Evolutionary conservation across 2,329 filamentous ascomycete genomes (phyloP), one percentile per base, ranked within the genome.

Genomic region (Fusarium incarnatum): DNA sequence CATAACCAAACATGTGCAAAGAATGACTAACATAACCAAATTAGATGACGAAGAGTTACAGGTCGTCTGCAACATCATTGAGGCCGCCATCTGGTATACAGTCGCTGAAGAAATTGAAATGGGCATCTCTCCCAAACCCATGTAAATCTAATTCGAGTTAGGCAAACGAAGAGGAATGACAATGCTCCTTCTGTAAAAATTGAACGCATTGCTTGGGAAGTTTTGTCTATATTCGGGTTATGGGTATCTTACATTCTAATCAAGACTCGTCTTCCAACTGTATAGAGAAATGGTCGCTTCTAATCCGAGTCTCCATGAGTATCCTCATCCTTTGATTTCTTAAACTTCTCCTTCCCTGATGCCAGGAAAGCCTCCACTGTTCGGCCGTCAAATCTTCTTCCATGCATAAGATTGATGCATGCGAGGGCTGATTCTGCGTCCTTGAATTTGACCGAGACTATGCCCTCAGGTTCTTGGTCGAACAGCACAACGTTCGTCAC

Each of bases 401-500:
- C 94, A 73, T 94, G 84, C 91, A 97, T 94, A 47, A 89, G 78
- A 74, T 88, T 78, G 42, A 95, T 88, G 77, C 94, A 97, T 11
- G 87, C 89, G 60, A 84, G 83, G 5, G 94, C 95, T 4, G 91
- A 87, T 62, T 92, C 88, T 6, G 87, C 83, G 41, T 92, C 89
- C 58, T 85, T 83, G 82, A 97, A 99, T 74, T 92, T 90, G 68
- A 99, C 92, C 56, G 90, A 94, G 11, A 94, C 92, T 40, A 98
- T 87, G 20, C 96, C 96, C 1, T 94, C 92, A 6, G 88, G 82
- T 80, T 99, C 97, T 69, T 91, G 85, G 78, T 99, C 96, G 78
- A 92, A 99, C 18, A 99, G 83, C 5, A 96, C 90, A 42, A 98
- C 93, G 76, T 97, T 98, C 32, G 94, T 97, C 37, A 98, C 93